A percentile compares a stretch with the other conserved stretches of the same genome.
Evolutionary conservation across 2,329 filamentous ascomycete species (phyloP).

Genomic region (Gnomoniopsis sp.): DNA sequence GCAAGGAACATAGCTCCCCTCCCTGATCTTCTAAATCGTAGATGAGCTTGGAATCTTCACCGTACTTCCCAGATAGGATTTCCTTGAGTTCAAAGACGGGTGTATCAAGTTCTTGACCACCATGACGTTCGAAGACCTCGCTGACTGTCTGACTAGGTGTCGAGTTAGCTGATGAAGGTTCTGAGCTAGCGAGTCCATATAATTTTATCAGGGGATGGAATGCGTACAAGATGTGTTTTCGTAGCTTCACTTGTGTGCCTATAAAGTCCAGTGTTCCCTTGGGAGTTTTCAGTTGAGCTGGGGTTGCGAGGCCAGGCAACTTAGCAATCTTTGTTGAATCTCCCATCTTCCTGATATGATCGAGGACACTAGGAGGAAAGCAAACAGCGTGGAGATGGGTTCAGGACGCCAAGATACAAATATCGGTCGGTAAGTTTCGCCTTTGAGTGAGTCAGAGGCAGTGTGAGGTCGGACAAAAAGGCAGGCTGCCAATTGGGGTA

Average conservation of each 20-base stretch:
- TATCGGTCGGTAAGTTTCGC: too few relatives aligned
- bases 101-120: slow-evolving; percentile 68
- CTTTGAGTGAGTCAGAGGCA: too few relatives aligned
- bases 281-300: slow-evolving; percentile 63
- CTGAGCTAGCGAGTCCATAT: too few relatives aligned
- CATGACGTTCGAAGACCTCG: slow-evolving; percentile 69
- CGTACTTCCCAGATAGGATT: slow-evolving; percentile 46
- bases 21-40: slow-evolving; percentile 83
- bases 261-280: slow-evolving; percentile 75
- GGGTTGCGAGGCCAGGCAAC: too few relatives aligned
- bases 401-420: too few relatives aligned
- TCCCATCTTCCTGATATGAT: too few relatives aligned
- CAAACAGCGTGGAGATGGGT: too few relatives aligned
- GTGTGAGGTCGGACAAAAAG: too few relatives aligned
- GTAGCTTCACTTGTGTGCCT: slow-evolving; percentile 64
- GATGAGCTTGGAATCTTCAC: slow-evolving; percentile 52
- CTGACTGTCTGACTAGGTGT: slow-evolving; percentile 46
- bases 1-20: slow-evolving; percentile 75
- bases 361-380: too few relatives aligned
- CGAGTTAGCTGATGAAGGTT: too few relatives aligned
- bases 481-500: too few relatives aligned
- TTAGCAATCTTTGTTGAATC: too few relatives aligned
- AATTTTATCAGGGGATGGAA: not conserved
- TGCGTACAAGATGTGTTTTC: slow-evolving; percentile 60
- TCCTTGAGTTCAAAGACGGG: slow-evolving; percentile 75